These are phyloP conservation scores for Odontarrhena argentea DNA, from an alignment of 345 rosid genomes.

Conservation along the genomic window DNA sequence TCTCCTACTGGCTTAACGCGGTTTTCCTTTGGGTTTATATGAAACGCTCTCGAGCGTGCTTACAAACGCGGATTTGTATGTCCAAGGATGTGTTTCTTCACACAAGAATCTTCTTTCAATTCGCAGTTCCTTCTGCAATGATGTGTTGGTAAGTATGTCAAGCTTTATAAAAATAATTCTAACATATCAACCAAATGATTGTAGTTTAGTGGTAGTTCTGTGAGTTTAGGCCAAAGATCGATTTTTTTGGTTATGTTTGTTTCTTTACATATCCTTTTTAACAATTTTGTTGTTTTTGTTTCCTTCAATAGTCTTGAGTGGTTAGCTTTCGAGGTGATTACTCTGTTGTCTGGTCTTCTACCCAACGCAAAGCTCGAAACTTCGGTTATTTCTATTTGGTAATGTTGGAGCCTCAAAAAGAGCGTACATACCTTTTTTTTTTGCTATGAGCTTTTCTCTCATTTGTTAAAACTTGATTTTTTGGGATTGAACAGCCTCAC, in stretches of 20 bases:
- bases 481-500: constrained; percentile 36
- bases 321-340: constrained; percentile 64
- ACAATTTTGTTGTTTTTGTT: background rate
- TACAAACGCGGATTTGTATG: constrained; percentile 17
- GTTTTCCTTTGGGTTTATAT: constrained; percentile 41
- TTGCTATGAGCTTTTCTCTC: background rate
- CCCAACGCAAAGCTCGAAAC: constrained; percentile 63
- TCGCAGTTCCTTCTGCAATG: constrained; percentile 44
- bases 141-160: constrained; percentile 42
- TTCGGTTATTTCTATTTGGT: constrained; percentile 64
- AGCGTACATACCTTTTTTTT: background rate
- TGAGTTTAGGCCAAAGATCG: background rate
- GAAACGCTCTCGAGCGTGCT: constrained; percentile 30
- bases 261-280: too few relatives aligned
- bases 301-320: constrained; percentile 62
- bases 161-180: background rate
- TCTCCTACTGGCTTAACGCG: constrained; percentile 37
- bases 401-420: constrained; percentile 13
- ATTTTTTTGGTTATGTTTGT: too few relatives aligned
- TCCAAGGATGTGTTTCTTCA: constrained; percentile 37
- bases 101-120: constrained; percentile 31
- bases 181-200: background rate
- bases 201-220: background rate
- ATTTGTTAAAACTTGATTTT: constrained; percentile 1
- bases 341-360: constrained; percentile 60